These are phyloP conservation scores for Oryza punctata DNA, from an alignment of 176 grass and related monocot species.

Conservation along the genomic window DNA sequence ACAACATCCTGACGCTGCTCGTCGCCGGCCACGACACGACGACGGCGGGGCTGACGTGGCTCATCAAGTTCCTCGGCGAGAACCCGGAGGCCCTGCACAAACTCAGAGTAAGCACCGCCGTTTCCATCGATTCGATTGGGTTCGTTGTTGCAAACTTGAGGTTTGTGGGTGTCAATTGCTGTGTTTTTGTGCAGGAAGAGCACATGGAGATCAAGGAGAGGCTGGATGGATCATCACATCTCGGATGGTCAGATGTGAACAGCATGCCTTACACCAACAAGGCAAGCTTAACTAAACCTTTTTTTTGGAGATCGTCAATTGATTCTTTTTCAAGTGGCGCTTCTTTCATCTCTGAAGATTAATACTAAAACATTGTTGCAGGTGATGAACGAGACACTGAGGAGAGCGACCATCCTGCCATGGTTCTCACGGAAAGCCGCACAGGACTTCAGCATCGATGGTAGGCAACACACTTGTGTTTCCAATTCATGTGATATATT, in stretches of 20 bases:
- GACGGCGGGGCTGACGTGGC: conserved; percentile 63
- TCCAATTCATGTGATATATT: neutral
- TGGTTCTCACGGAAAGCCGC: conserved; percentile 73
- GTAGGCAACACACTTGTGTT: conserved; percentile 1
- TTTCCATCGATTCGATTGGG: neutral
- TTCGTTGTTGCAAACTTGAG: too few relatives aligned
- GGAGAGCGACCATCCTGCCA: conserved; percentile 69
- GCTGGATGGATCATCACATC: neutral
- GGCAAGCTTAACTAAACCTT: conserved; percentile 14
- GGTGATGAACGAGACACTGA: conserved; percentile 66
- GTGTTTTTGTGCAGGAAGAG: conserved; percentile 44
- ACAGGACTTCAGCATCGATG: conserved; percentile 62
- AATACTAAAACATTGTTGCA: neutral
- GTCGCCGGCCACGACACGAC: conserved; percentile 76
- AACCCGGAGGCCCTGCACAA: conserved; percentile 49
- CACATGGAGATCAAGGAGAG: conserved; percentile 48
- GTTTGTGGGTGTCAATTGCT: neutral
- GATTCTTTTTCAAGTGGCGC: neutral
- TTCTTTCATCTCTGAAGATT: neutral
- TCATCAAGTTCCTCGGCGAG: conserved; percentile 73
- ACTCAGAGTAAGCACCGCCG: conserved; percentile 41
- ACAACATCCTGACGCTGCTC: conserved; percentile 74
- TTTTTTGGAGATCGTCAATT: neutral
- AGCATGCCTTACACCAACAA: conserved; percentile 69
- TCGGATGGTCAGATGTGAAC: conserved; percentile 59